phyloP scores from a whole-genome alignment of 2,329 filamentous ascomycete genomes.

The Pezicula radicicola region DNA sequence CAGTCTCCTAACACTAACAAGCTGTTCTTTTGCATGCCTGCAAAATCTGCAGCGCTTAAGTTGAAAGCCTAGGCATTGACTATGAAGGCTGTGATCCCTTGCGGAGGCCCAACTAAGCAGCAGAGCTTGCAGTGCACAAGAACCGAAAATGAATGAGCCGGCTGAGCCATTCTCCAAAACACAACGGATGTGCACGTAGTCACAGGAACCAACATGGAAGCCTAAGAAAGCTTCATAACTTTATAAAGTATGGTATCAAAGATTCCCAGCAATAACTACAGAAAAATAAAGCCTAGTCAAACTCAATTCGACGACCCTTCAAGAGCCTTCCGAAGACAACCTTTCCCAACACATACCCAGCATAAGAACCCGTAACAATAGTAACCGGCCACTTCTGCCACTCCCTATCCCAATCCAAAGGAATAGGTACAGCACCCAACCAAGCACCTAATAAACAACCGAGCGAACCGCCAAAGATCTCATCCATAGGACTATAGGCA shows the following conservation, averaged over 20 bases:
- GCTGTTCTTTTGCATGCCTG: too few relatives aligned
- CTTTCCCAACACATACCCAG: constrained; percentile 73
- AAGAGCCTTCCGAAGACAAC: constrained; percentile 44
- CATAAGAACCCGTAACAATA: constrained; percentile 77
- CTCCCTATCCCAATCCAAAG: constrained; percentile 96
- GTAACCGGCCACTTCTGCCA: constrained; percentile 99
- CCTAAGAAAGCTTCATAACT: too few relatives aligned
- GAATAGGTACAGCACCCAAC: constrained; percentile 92
- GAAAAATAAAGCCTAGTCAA: constrained; percentile 18
- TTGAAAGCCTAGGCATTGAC: too few relatives aligned
- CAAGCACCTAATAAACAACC: constrained; percentile 81
- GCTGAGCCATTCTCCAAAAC: too few relatives aligned
- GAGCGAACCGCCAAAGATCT: constrained; percentile 77
- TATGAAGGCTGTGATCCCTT: too few relatives aligned
- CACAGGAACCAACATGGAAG: too few relatives aligned
- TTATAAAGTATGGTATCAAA: neutral
- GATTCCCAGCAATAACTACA: neutral
- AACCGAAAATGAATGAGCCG: too few relatives aligned
- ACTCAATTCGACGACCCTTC: constrained; percentile 28
- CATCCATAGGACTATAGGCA: constrained; percentile 70
- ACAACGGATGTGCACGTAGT: too few relatives aligned
- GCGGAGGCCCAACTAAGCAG: too few relatives aligned
- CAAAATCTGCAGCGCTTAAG: too few relatives aligned
- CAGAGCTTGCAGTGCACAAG: too few relatives aligned
- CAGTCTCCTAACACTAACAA: too few relatives aligned